Percentiles rank a stretch among this genome's conserved stretches.
phyloP scores from a whole-genome alignment of 352 stramenopile genomes.

The Phytophthora pini region DNA sequence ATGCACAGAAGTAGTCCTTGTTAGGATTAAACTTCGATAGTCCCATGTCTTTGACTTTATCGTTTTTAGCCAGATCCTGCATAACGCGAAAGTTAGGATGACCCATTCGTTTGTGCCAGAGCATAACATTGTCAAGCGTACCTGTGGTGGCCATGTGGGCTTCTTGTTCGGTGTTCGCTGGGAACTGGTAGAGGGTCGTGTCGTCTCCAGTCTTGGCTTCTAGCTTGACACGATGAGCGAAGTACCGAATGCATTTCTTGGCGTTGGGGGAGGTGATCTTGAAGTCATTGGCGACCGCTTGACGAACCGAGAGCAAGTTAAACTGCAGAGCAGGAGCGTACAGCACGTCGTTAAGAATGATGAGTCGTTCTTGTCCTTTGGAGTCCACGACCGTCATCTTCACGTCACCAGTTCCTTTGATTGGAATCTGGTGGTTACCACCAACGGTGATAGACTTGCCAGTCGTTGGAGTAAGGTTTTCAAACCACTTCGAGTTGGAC shows the following conservation, averaged over 20 bases:
- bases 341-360: conserved; percentile 12
- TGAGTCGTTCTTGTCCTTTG: too few species aligned
- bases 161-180: too few species aligned
- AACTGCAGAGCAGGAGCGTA: neutral
- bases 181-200: neutral
- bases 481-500: conserved; percentile 12
- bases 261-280: neutral
- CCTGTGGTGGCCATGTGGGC: neutral
- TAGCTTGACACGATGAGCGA: neutral
- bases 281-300: too few species aligned
- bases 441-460: conserved; percentile 21
- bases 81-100: too few species aligned
- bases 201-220: neutral
- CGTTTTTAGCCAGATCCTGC: too few species aligned
- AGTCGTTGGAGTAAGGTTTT: neutral
- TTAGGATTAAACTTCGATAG: neutral
- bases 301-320: too few species aligned
- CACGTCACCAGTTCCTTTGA: conserved; percentile 13
- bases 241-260: conserved; percentile 18
- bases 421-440: conserved; percentile 11
- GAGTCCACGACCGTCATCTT: neutral
- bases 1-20: neutral
- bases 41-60: too few species aligned
- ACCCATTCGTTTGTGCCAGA: neutral
- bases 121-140: neutral